Percentiles rank a stretch among this genome's conserved stretches.
phyloP scores from a whole-genome alignment of 225 moss, liverwort and hornwort species.

The Rhytidiadelphus loreus region DNA sequence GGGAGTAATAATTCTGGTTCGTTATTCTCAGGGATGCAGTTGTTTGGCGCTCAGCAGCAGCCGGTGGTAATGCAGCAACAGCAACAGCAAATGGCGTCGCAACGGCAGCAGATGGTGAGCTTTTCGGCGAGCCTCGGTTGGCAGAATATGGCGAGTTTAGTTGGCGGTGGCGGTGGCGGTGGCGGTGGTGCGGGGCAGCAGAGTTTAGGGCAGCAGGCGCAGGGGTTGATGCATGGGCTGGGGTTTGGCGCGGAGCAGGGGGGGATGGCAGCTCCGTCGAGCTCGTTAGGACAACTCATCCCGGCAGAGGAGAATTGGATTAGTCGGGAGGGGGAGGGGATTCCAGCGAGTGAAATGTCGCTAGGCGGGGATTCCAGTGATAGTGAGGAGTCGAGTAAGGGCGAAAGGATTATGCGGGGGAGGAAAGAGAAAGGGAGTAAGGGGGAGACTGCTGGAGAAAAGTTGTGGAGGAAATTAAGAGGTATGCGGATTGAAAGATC shows the following conservation, averaged over 20 bases:
- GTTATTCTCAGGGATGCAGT: slow-evolving; percentile 34
- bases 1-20: slow-evolving; percentile 9
- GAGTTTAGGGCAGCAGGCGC: slow-evolving; percentile 22
- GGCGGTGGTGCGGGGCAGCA: slow-evolving; percentile 14
- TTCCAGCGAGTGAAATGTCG: slow-evolving; percentile 25
- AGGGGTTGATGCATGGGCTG: slow-evolving; percentile 22
- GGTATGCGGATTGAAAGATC: slow-evolving; percentile 1
- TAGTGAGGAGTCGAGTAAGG: slow-evolving; percentile 28
- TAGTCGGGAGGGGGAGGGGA: slow-evolving; percentile 19
- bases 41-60: slow-evolving; percentile 13
- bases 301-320: slow-evolving; percentile 28
- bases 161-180: neutral
- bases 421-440: slow-evolving; percentile 19
- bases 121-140: slow-evolving; percentile 15
- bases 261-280: slow-evolving; percentile 15
- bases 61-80: slow-evolving; percentile 20
- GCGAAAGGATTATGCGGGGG: neutral
- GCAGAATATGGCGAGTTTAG: slow-evolving; percentile 21
- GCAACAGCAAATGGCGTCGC: slow-evolving; percentile 22
- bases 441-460: slow-evolving; percentile 6
- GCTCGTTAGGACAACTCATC: slow-evolving; percentile 16
- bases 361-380: slow-evolving; percentile 36
- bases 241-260: slow-evolving; percentile 28
- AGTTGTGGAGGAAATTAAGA: slow-evolving; percentile 23
- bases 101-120: slow-evolving; percentile 15